Conservation (phyloP, 495 filamentous ascomycete genomes). For the Aspergillus mulundensis region DNA sequence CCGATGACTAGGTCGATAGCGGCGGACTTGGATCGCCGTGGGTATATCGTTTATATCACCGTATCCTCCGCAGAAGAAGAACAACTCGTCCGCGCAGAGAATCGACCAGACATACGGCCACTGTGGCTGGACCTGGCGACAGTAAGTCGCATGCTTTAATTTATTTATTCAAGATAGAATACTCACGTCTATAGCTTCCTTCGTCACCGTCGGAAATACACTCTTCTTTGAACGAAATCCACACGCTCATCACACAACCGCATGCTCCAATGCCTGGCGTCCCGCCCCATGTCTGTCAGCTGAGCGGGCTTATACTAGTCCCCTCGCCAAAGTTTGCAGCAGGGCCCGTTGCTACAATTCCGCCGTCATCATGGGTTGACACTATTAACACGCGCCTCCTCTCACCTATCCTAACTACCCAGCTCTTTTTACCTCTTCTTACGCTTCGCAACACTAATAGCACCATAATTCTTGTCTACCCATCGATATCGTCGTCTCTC, state of each 20-base stretch:
- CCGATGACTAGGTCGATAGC: slow-evolving; percentile 77
- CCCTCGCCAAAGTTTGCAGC: slow-evolving; percentile 57
- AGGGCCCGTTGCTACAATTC: slow-evolving; percentile 76
- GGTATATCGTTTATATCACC: slow-evolving; percentile 90
- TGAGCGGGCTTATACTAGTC: slow-evolving; percentile 76
- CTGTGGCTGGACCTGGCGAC: slow-evolving; percentile 76
- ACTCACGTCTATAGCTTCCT: slow-evolving; percentile 42
- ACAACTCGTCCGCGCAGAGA: slow-evolving; percentile 65
- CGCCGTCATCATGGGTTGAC: slow-evolving; percentile 78
- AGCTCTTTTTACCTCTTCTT: slow-evolving; percentile 81
- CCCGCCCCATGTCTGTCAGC: slow-evolving; percentile 65
- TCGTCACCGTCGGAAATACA: slow-evolving; percentile 52
- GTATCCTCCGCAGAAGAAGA: slow-evolving; percentile 80
- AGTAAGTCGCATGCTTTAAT: slow-evolving; percentile 19
- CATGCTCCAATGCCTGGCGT: slow-evolving; percentile 68
- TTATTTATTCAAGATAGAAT: background rate
- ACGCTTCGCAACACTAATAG: slow-evolving; percentile 47
- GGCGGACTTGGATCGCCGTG: slow-evolving; percentile 80
- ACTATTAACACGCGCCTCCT: slow-evolving; percentile 88
- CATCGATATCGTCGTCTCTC: slow-evolving; percentile 77
- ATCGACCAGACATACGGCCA: slow-evolving; percentile 73
- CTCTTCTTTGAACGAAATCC: slow-evolving; percentile 49
- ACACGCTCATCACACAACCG: slow-evolving; percentile 61
- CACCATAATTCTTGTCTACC: slow-evolving; percentile 75
- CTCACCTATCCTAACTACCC: slow-evolving; percentile 80